phyloP scores from a whole-genome alignment of 2,329 filamentous ascomycete genomes.

The Pseudogymnoascus verrucosus region DNA sequence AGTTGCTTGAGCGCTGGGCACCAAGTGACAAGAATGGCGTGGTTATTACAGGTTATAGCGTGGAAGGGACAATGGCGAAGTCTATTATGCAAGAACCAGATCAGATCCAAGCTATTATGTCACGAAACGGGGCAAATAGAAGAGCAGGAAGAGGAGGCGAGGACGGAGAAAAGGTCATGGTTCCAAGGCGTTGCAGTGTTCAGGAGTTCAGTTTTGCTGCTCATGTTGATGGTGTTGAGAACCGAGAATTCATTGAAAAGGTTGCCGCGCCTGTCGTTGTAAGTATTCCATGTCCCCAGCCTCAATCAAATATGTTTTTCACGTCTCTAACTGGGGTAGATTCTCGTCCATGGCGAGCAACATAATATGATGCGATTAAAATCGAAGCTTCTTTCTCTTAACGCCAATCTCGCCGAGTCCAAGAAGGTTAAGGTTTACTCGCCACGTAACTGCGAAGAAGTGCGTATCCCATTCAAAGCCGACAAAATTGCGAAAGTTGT shows the following conservation, averaged over 20 bases:
- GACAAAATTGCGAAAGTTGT: conserved; percentile 97
- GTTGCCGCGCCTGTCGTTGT: conserved; percentile 87
- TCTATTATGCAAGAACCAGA: conserved; percentile 92
- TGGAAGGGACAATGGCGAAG: conserved; percentile 97
- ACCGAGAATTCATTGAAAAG: conserved; percentile 94
- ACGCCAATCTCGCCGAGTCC: conserved; percentile 59
- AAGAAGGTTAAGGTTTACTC: conserved; percentile 87
- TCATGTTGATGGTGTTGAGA: conserved; percentile 92
- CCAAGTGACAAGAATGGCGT: conserved; percentile 97
- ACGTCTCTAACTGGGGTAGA: conserved; percentile 42
- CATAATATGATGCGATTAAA: conserved; percentile 98
- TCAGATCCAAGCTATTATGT: conserved; percentile 91
- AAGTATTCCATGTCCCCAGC: conserved; percentile 37
- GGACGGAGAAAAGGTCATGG: conserved; percentile 81
- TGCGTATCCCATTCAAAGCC: conserved; percentile 88
- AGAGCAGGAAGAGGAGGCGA: conserved; percentile 48
- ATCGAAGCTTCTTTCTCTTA: conserved; percentile 88
- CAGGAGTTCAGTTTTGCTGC: conserved; percentile 94
- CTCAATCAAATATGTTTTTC: neutral
- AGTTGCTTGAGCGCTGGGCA: conserved; percentile 90
- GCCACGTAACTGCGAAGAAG: conserved; percentile 88
- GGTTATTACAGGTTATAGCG: conserved; percentile 95
- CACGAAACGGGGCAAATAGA: conserved; percentile 56
- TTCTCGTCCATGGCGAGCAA: conserved; percentile 92
- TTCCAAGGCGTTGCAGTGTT: conserved; percentile 84